These are phyloP conservation scores for Asparagopsis taxiformis DNA, from an alignment of 31 red algal genomes.

Conservation along the genomic window DNA sequence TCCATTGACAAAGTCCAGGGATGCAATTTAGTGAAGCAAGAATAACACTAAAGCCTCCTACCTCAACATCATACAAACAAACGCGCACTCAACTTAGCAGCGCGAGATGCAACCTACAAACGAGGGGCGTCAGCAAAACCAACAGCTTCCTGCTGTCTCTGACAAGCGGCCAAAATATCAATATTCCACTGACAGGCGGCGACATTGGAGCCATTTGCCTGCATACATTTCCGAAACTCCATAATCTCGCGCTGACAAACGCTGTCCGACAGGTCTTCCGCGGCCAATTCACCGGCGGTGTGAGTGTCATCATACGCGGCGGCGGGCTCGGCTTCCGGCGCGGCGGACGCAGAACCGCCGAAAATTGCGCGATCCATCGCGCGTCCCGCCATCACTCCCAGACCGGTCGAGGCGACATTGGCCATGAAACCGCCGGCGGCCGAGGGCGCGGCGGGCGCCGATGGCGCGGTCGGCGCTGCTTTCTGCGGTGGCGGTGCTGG, in stretches of 20 bases:
- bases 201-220: constrained; percentile 25
- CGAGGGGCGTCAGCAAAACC: constrained; percentile 54
- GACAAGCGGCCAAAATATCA: constrained; percentile 50
- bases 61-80: too few species aligned
- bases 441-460: too few species aligned
- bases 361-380: constrained; percentile 66
- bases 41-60: too few species aligned
- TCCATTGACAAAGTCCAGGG: too few species aligned
- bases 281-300: neutral
- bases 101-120: too few species aligned
- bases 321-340: neutral
- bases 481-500: too few species aligned
- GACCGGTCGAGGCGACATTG: constrained; percentile 72
- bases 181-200: constrained; percentile 68
- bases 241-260: constrained; percentile 45
- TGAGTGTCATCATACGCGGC: neutral
- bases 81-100: too few species aligned
- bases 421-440: constrained; percentile 78
- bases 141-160: constrained; percentile 50
- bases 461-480: too few species aligned
- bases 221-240: constrained; percentile 82
- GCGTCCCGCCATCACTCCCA: constrained; percentile 64
- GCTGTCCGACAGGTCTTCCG: constrained; percentile 16
- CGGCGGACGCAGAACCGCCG: constrained; percentile 40
- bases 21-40: too few species aligned